These are phyloP conservation scores for Colletotrichum musae DNA, from an alignment of 2,329 filamentous ascomycete species.

Conservation along the genomic window DNA sequence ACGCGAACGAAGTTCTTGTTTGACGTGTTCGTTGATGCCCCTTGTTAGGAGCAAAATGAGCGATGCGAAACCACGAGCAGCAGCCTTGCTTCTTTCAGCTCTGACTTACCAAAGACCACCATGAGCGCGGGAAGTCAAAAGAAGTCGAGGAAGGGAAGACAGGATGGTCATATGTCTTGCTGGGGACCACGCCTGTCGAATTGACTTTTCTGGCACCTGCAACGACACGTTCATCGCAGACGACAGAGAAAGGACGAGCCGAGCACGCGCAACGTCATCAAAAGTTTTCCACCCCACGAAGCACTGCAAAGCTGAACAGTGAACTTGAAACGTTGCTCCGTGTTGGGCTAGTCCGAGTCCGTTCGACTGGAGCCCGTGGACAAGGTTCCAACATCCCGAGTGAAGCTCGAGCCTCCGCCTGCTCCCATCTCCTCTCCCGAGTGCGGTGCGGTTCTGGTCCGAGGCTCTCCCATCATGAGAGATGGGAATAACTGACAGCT, in stretches of 20 bases:
- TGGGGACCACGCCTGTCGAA: background rate
- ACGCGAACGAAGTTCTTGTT: no score
- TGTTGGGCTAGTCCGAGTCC: conserved; percentile 5
- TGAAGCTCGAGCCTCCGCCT: conserved; percentile 30
- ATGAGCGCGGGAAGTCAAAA: no score
- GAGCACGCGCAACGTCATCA: conserved; percentile 1
- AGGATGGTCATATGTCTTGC: no score
- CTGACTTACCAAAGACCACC: no score
- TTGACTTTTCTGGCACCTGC: conserved; percentile 12
- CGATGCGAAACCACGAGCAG: no score
- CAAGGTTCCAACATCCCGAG: conserved; percentile 6
- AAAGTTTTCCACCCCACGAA: background rate
- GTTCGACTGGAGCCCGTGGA: conserved; percentile 2
- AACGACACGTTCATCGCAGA: background rate
- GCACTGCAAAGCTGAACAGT: background rate
- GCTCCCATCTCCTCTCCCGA: background rate
- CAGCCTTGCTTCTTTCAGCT: no score
- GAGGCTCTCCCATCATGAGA: background rate
- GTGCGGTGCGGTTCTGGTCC: background rate
- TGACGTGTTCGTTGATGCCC: no score
- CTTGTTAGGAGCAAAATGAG: no score
- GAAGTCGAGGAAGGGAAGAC: no score
- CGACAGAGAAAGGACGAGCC: background rate
- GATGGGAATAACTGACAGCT: conserved; percentile 7
- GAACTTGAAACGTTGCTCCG: conserved; percentile 15